Percentiles rank a stretch among this genome's conserved stretches.
Evolutionary conservation across 1,284 basidiomycete genomes (phyloP).

Genomic region (Microbotryum violaceum): DNA sequence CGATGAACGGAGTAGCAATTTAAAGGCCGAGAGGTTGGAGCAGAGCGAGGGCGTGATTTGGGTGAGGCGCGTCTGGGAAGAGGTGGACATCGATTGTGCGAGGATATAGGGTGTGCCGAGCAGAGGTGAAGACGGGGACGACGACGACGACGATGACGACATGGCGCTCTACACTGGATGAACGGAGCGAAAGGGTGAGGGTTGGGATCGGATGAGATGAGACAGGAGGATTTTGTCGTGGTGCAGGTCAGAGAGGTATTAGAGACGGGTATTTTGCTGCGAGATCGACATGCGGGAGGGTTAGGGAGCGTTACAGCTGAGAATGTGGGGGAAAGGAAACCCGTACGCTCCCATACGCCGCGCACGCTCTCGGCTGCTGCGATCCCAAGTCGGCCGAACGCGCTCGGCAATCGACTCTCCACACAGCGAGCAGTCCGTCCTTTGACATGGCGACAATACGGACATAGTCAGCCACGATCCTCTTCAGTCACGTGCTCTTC

Average conservation of each 20-base stretch:
- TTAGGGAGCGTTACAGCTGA: too few relatives aligned
- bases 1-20: constrained; percentile 12
- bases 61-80: neutral
- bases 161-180: neutral
- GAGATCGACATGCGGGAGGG: too few relatives aligned
- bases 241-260: neutral
- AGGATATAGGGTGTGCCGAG: constrained; percentile 27
- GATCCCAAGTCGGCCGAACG: too few relatives aligned
- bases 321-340: too few relatives aligned
- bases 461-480: too few relatives aligned
- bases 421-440: too few relatives aligned
- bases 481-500: too few relatives aligned
- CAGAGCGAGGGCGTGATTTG: constrained; percentile 21
- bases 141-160: neutral
- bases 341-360: too few relatives aligned
- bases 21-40: constrained; percentile 13
- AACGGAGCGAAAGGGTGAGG: neutral
- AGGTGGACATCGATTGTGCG: constrained; percentile 7
- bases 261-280: too few relatives aligned
- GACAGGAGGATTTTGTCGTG: neutral
- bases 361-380: too few relatives aligned
- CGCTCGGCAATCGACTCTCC: too few relatives aligned
- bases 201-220: neutral
- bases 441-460: too few relatives aligned
- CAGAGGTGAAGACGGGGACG: constrained; percentile 1